Evolutionary conservation across 805 yeast species (phyloP), one percentile per base, ranked within the genome.

Genomic region (Myxozyma mucilagina): DNA sequence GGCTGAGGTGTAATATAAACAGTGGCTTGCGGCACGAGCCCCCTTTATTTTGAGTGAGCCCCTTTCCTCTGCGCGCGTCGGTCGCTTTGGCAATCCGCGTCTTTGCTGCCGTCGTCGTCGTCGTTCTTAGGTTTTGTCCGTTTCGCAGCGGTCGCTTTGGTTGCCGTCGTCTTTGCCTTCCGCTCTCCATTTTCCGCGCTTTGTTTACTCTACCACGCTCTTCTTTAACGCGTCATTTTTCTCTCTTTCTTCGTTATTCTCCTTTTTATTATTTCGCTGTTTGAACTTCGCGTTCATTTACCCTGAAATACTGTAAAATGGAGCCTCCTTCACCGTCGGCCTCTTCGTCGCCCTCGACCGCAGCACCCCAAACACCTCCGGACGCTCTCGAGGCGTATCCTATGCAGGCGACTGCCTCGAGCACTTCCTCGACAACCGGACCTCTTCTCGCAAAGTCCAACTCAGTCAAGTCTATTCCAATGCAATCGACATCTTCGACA

Each of bases 321-420:
- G 54, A 50, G 8, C 54, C 54, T 20, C 38, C 57, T 35, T 55
- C 53, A 20, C 35, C 59, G 5, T 10, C 43, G 14, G 29, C 41
- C 36, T 45, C 59, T 18, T 35, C 53, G 14, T 7, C 55, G 45
- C 55, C 53, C n/a, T 50, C 59, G 18, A 13, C 42, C 7, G 53
- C 44, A 36, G 44, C 49, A 18, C 55, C 59, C 29, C 50, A 45
- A 44, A 53, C 49, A n/a, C 50, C 44, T 32, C 48, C 53, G 1
- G 49, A 35, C 43, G 50, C 55, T 48, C 51, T 34, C 31, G 51
- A 31, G 20, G 14, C 51, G 38, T 42, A n/a, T 11, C 48, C 56
- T 5, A 43, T 43, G 48, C 48, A 32, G 42, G 13, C 41, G 10
- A 34, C 47, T 6, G 54, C 24, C 45, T 47, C 49, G 11, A 16